Evolutionary conservation across 371 early-diverging fungal genomes (phyloP).

Genomic region (Rhizopus arrhizus): DNA sequence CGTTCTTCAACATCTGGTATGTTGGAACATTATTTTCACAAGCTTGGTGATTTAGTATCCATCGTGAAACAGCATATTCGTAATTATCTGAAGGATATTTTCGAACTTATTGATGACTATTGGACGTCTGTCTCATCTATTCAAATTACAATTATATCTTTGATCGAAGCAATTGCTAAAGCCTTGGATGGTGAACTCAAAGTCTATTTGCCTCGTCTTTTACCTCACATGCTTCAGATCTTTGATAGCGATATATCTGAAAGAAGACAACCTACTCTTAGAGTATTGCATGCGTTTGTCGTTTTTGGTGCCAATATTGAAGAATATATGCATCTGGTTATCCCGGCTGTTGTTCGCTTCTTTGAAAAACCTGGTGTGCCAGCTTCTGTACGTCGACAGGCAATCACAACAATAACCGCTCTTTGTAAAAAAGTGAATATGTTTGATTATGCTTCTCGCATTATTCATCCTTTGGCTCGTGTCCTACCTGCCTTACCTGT

Average conservation of each 20-base stretch:
- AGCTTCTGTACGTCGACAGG: slow-evolving; percentile 65
- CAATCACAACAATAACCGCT: slow-evolving; percentile 80
- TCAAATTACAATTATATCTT: slow-evolving; percentile 79
- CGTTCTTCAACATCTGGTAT: slow-evolving; percentile 73
- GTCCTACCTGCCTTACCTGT: slow-evolving; percentile 62
- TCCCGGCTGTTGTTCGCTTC: slow-evolving; percentile 84
- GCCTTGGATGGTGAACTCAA: slow-evolving; percentile 91
- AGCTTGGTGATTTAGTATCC: slow-evolving; percentile 81
- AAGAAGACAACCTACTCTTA: slow-evolving; percentile 69
- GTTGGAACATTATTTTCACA: slow-evolving; percentile 90
- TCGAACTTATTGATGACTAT: slow-evolving; percentile 76
- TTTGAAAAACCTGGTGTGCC: slow-evolving; percentile 79
- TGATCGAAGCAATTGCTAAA: slow-evolving; percentile 86
- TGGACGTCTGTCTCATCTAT: slow-evolving; percentile 76
- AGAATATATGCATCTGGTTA: slow-evolving; percentile 90
- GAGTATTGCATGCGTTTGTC: slow-evolving; percentile 83
- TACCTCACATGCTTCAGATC: slow-evolving; percentile 68
- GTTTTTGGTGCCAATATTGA: slow-evolving; percentile 90
- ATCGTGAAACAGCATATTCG: slow-evolving; percentile 91
- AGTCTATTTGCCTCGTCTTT: slow-evolving; percentile 70
- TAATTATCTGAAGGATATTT: slow-evolving; percentile 81
- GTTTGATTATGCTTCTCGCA: slow-evolving; percentile 87
- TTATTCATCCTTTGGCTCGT: slow-evolving; percentile 89
- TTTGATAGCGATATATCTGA: slow-evolving; percentile 84
- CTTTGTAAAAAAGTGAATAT: slow-evolving; percentile 83